A percentile compares a stretch with the other conserved stretches of the same genome.
Evolutionary conservation across 2,329 filamentous ascomycete genomes (phyloP).

Genomic region (Aureobasidium mangrovei): DNA sequence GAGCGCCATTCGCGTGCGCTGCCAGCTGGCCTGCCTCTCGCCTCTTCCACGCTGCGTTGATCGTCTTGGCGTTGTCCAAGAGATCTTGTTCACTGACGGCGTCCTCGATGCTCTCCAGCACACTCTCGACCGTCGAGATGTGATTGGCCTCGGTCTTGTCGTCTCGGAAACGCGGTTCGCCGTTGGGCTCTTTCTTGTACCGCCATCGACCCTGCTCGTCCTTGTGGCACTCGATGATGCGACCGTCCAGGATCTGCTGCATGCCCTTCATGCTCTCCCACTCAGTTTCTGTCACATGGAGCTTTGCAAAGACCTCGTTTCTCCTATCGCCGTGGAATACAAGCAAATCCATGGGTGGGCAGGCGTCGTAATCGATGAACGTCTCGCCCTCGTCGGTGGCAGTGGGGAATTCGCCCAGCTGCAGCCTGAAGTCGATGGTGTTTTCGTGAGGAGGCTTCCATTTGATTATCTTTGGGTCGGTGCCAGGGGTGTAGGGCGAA

Average conservation of each 20-base stretch:
- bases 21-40: slow-evolving; percentile 30
- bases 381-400: slow-evolving; percentile 57
- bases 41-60: slow-evolving; percentile 73
- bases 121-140: slow-evolving; percentile 70
- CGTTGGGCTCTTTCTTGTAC: slow-evolving; percentile 46
- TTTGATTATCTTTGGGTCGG: slow-evolving; percentile 88
- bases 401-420: slow-evolving; percentile 60
- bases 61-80: slow-evolving; percentile 56
- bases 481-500: slow-evolving; percentile 79
- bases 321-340: slow-evolving; percentile 56
- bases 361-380: slow-evolving; percentile 65
- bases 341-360: slow-evolving; percentile 46
- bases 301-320: slow-evolving; percentile 58
- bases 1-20: background rate
- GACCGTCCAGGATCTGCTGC: slow-evolving; percentile 68
- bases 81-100: slow-evolving; percentile 77
- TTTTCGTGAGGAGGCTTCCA: slow-evolving; percentile 97
- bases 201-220: slow-evolving; percentile 71
- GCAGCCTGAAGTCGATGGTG: slow-evolving; percentile 82
- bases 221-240: slow-evolving; percentile 83
- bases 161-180: slow-evolving; percentile 69
- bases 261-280: slow-evolving; percentile 75
- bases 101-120: slow-evolving; percentile 82
- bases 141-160: slow-evolving; percentile 92
- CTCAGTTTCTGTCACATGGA: slow-evolving; percentile 64